phyloP scores from a whole-genome alignment of 1,284 basidiomycete genomes.

The Entoloma clypeatum region DNA sequence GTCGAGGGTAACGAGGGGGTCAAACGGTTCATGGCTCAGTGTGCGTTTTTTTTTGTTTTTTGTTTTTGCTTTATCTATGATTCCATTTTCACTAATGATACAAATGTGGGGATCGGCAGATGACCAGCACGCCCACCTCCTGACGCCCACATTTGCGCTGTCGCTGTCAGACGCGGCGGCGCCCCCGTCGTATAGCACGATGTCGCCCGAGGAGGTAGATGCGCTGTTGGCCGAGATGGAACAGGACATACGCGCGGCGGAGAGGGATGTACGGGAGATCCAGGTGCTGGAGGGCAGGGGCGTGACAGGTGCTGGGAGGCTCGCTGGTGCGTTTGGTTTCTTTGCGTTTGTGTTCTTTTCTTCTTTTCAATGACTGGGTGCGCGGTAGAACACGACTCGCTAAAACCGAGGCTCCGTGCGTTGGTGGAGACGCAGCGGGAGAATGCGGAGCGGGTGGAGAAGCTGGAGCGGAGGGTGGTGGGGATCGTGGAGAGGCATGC shows the following conservation, averaged over 20 bases:
- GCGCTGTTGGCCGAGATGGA: slow-evolving; percentile 74
- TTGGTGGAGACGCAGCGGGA: slow-evolving; percentile 58
- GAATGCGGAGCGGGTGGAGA: slow-evolving; percentile 48
- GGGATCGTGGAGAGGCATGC: slow-evolving; percentile 62
- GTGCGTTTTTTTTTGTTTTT: slow-evolving; percentile 44
- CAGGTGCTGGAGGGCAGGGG: slow-evolving; percentile 64
- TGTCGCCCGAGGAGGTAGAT: slow-evolving; percentile 64
- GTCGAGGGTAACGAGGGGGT: slow-evolving; percentile 68
- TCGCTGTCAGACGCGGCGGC: slow-evolving; percentile 48
- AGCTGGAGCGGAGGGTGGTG: slow-evolving; percentile 62
- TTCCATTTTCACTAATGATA: slow-evolving; percentile 4
- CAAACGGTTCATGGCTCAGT: slow-evolving; percentile 68
- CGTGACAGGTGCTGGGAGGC: slow-evolving; percentile 65
- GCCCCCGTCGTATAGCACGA: slow-evolving; percentile 56
- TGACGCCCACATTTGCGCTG: slow-evolving; percentile 70
- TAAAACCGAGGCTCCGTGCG: slow-evolving; percentile 57
- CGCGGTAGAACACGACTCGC: slow-evolving; percentile 53
- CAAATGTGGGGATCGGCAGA: slow-evolving; percentile 40
- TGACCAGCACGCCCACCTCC: slow-evolving; percentile 66
- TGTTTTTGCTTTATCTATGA: no score
- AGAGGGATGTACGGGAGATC: slow-evolving; percentile 75
- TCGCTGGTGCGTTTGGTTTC: slow-evolving; percentile 44
- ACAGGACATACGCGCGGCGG: slow-evolving; percentile 72
- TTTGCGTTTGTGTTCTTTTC: background rate
- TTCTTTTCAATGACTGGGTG: background rate